Conservation (phyloP, 257 asterid genomes). For the Plantago major region DNA sequence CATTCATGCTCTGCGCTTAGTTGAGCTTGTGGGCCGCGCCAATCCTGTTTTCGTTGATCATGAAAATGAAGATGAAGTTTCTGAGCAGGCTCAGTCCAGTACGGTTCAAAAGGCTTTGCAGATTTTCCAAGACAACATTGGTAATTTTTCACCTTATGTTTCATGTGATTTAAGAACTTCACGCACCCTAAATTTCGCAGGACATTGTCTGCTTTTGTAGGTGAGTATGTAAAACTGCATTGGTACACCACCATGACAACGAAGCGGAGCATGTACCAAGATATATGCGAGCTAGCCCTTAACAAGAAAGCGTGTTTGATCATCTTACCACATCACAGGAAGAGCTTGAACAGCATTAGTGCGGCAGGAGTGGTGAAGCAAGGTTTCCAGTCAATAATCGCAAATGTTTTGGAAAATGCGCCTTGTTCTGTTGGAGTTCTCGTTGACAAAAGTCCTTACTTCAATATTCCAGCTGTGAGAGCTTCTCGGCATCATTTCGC, state of each 20-base stretch:
- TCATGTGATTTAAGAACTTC: too few species aligned
- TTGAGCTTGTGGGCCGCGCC: slow-evolving; percentile 63
- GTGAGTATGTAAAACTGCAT: slow-evolving; percentile 33
- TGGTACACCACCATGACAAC: slow-evolving; percentile 49
- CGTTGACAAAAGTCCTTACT: slow-evolving; percentile 30
- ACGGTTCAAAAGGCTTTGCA: slow-evolving; percentile 46
- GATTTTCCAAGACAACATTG: slow-evolving; percentile 38
- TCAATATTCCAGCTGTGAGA: slow-evolving; percentile 12
- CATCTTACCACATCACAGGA: slow-evolving; percentile 39
- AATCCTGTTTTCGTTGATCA: slow-evolving; percentile 60
- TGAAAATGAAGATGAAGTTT: slow-evolving; percentile 23
- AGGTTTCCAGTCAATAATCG: slow-evolving; percentile 29
- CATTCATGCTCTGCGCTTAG: slow-evolving; percentile 47
- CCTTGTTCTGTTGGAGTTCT: slow-evolving; percentile 83
- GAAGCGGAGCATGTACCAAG: slow-evolving; percentile 60
- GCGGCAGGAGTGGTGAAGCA: slow-evolving; percentile 5
- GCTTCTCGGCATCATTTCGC: slow-evolving; percentile 31
- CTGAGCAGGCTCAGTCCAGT: slow-evolving; percentile 15
- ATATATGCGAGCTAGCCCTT: slow-evolving; percentile 69
- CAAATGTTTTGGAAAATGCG: slow-evolving; percentile 46
- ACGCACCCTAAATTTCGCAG: too few species aligned
- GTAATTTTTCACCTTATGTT: neutral
- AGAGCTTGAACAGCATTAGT: slow-evolving; percentile 7
- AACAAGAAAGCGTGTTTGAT: slow-evolving; percentile 49
- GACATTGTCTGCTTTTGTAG: neutral